These are phyloP conservation scores for Polyporus arcularius DNA, from an alignment of 768 basidiomycete species.

Conservation along the genomic window DNA sequence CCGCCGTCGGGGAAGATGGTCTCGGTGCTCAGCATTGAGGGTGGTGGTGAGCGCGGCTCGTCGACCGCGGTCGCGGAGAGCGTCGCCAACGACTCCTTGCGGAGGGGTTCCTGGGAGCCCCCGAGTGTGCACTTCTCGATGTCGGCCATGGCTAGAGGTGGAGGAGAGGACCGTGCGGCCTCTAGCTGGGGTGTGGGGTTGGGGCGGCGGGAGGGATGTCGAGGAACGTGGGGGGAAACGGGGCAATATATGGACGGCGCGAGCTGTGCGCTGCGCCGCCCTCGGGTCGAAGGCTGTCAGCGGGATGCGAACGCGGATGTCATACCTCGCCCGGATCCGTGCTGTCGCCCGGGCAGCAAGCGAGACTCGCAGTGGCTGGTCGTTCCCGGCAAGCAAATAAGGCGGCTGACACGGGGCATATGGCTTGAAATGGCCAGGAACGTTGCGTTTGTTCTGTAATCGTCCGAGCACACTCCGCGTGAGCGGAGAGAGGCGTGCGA, in stretches of 20 bases:
- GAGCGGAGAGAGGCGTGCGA: neutral
- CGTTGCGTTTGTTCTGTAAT: neutral
- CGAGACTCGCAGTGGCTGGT: neutral
- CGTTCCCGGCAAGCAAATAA: neutral
- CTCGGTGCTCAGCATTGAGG: slow-evolving; percentile 1
- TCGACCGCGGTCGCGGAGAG: slow-evolving; percentile 9
- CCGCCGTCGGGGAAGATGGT: slow-evolving; percentile 31
- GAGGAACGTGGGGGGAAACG: neutral
- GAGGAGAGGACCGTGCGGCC: neutral
- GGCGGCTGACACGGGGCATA: neutral
- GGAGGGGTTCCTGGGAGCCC: slow-evolving; percentile 3
- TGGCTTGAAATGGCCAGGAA: neutral
- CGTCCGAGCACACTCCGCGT: neutral
- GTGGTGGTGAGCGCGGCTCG: slow-evolving; percentile 3
- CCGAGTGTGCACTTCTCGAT: slow-evolving; percentile 11
- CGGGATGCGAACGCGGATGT: slow-evolving; percentile 6
- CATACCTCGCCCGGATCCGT: slow-evolving; percentile 8
- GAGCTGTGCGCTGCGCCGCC: slow-evolving; percentile 19
- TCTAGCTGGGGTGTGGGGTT: neutral
- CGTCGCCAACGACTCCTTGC: slow-evolving; percentile 6
- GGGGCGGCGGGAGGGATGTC: neutral
- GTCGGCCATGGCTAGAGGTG: slow-evolving; percentile 1
- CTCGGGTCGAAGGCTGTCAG: slow-evolving; percentile 9
- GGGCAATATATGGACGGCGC: slow-evolving; percentile 13
- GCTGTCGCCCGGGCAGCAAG: slow-evolving; percentile 8